Evolutionary conservation across 2,329 filamentous ascomycete species (phyloP).

Genomic region (Rhexocercosporidium sp.): DNA sequence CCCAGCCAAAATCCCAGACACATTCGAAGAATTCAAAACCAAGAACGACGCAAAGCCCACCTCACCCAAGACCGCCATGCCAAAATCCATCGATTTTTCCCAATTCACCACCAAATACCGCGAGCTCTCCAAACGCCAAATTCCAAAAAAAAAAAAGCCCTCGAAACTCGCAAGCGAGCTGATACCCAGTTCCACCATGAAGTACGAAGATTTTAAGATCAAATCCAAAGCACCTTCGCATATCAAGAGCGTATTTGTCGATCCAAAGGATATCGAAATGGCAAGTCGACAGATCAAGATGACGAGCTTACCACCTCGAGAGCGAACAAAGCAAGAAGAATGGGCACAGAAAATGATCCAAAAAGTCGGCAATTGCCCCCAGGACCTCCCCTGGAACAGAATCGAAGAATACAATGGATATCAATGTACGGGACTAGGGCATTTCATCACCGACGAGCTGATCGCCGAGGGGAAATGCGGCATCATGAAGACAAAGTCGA

Average conservation of each 20-base stretch:
- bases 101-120: not conserved
- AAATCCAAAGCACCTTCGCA: constrained; percentile 5
- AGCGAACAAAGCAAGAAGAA: constrained; percentile 31
- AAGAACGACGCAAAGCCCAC: not conserved
- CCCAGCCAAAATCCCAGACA: not conserved
- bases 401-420: constrained; percentile 26
- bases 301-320: constrained; percentile 14
- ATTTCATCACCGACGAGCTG: constrained; percentile 29
- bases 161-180: constrained; percentile 1
- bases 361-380: constrained; percentile 21
- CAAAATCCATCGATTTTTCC: not conserved
- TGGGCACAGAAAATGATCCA: constrained; percentile 25
- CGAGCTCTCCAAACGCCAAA: not conserved
- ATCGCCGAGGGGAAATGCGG: constrained; percentile 33
- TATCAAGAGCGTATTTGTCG: constrained; percentile 10
- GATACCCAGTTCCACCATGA: not conserved
- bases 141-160: not conserved
- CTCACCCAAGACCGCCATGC: not conserved
- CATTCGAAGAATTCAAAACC: not conserved
- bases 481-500: not conserved
- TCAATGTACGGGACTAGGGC: constrained; percentile 26
- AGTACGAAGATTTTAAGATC: not conserved
- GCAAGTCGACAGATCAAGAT: constrained; percentile 26
- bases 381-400: constrained; percentile 22
- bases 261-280: constrained; percentile 21